These are phyloP conservation scores for Xylaria sp. DNA, from an alignment of 2,329 filamentous ascomycete species.

Conservation along the genomic window DNA sequence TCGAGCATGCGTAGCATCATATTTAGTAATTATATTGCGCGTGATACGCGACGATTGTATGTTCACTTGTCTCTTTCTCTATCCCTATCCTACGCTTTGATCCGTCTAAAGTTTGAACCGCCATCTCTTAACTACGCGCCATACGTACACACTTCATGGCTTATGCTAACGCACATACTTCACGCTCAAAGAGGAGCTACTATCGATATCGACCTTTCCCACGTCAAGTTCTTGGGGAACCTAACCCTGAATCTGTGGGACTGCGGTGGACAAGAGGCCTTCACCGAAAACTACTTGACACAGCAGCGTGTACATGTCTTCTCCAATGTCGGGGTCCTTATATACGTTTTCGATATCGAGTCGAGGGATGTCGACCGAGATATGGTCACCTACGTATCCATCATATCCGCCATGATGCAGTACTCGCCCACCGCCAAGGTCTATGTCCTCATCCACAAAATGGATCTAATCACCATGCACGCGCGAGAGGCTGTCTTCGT, in stretches of 20 bases:
- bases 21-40: constrained; percentile 98
- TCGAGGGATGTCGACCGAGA: constrained; percentile 94
- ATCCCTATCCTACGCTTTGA: not conserved
- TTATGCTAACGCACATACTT: not conserved
- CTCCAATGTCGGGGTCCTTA: constrained; percentile 93
- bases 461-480: constrained; percentile 90
- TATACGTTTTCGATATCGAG: constrained; percentile 99
- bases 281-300: constrained; percentile 98
- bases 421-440: constrained; percentile 84
- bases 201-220: constrained; percentile 97
- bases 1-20: constrained; percentile 99
- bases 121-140: too few relatives aligned
- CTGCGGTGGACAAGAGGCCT: constrained; percentile 97
- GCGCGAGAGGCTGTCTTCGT: constrained; percentile 85
- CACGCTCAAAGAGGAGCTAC: constrained; percentile 76
- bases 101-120: not conserved
- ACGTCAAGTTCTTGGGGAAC: constrained; percentile 99
- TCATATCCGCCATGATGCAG: constrained; percentile 88
- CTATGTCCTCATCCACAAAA: constrained; percentile 98
- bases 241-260: constrained; percentile 98
- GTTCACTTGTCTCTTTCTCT: constrained; percentile 40
- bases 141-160: too few relatives aligned
- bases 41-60: constrained; percentile 87
- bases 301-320: constrained; percentile 97
- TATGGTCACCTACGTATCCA: constrained; percentile 89